phyloP scores from a whole-genome alignment of 169 alveolate genomes.

The Cryptosporidium felis region DNA sequence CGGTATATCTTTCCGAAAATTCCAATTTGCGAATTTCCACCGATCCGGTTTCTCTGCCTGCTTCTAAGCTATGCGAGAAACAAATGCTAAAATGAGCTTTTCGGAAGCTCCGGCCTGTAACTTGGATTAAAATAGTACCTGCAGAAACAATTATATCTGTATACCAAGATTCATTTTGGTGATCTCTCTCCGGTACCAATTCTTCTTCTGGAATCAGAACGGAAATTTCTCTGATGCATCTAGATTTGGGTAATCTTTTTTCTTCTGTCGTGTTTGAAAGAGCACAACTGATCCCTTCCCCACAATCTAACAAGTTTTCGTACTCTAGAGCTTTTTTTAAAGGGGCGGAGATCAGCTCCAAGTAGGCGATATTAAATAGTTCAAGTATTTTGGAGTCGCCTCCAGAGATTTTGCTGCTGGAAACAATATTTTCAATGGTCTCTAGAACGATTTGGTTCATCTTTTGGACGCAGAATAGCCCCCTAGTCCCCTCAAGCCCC shows the following conservation, averaged over 20 bases:
- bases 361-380: not conserved
- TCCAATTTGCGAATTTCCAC: not conserved
- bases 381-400: not conserved
- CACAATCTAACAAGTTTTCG: not conserved
- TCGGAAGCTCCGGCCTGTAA: not conserved
- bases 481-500: not conserved
- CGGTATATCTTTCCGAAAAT: not conserved
- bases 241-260: not conserved
- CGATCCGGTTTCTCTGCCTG: no score
- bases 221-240: not conserved
- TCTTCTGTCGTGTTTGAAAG: not conserved
- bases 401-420: no score
- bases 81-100: constrained; percentile 22
- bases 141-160: constrained; percentile 6
- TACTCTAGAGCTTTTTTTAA: not conserved
- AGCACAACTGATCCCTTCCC: not conserved
- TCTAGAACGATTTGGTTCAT: not conserved
- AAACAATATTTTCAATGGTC: constrained; percentile 14
- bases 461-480: not conserved
- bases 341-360: not conserved
- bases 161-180: not conserved
- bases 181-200: not conserved
- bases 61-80: no score
- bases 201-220: not conserved
- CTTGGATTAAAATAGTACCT: not conserved